These are phyloP conservation scores for Sarocladium strictum DNA, from an alignment of 2,329 filamentous ascomycete genomes.

Conservation along the genomic window DNA sequence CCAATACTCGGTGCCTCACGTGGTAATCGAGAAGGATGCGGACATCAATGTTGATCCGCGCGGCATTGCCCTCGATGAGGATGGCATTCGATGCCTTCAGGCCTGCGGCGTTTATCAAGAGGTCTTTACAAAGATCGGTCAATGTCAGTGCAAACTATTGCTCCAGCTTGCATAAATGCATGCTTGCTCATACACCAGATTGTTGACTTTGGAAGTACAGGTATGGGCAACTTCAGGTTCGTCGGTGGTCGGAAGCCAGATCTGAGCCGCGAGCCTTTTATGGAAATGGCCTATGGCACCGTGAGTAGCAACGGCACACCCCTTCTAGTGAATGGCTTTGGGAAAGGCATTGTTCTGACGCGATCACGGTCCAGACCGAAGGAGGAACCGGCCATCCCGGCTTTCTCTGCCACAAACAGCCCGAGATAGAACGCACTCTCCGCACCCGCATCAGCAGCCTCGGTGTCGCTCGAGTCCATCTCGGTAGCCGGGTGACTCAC, in stretches of 20 bases:
- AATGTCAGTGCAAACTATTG: slow-evolving; percentile 10
- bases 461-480: slow-evolving; percentile 6
- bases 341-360: too few species aligned
- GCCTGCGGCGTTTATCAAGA: slow-evolving; percentile 18
- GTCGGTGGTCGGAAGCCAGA: slow-evolving; percentile 11
- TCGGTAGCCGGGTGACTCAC: slow-evolving; percentile 10
- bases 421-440: slow-evolving; percentile 17
- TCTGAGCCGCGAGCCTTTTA: slow-evolving; percentile 12
- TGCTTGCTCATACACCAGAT: too few species aligned
- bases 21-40: slow-evolving; percentile 21
- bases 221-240: slow-evolving; percentile 7
- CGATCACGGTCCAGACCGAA: slow-evolving; percentile 19
- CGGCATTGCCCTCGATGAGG: slow-evolving; percentile 24
- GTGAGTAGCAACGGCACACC: too few species aligned
- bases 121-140: slow-evolving; percentile 18
- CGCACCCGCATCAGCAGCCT: slow-evolving; percentile 19
- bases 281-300: slow-evolving; percentile 13
- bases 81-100: slow-evolving; percentile 22
- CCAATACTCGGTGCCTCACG: slow-evolving; percentile 11
- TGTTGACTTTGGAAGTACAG: slow-evolving; percentile 11
- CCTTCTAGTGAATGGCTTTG: too few species aligned
- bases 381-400: slow-evolving; percentile 20
- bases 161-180: neutral
- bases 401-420: slow-evolving; percentile 22
- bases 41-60: slow-evolving; percentile 22